Base-by-base conservation (phyloP, 257 asterid species). In the Nicotiana tabacum region DNA sequence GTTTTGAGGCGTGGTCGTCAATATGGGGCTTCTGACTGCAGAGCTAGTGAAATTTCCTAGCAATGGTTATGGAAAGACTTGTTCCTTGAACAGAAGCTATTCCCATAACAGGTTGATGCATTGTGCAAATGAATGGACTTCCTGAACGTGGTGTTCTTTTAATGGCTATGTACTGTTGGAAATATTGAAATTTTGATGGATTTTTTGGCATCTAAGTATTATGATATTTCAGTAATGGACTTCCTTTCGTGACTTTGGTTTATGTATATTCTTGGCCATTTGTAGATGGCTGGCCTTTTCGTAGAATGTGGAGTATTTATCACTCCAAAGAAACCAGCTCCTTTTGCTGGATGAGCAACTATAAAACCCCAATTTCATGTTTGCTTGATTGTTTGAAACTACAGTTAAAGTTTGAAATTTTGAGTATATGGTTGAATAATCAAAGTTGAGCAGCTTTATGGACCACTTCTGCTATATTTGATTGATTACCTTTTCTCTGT, bases 361-460 rank as follows among this genome's bases (percentile, higher is more conserved):
- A 0, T 2, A 9, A 53, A 53, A 53, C 58, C 58, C 58, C 58
- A 53, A 3, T 53, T 12, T 53, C 58, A 53, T 15, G 17, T 11
- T 2, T 53, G 58, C 58, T 53, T 53, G 58, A 53, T 53, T 13
- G 18, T 53, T 13, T 53, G 33, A 58, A 46, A 48, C 57, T 18
- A 74, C 16, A 15, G 80, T 51, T 24, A 13, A 16, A 55, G 29
- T n/a, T 72, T 74, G 80, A 15, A 29, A 32, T 3, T 51, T 27
- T 74, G 64, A 74, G 80, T 74, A 9, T 74, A 48, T 74, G 79
- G 24, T 74, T 74, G 62, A 74, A 74, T 24, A 3, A 27, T 58
- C 62, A 61, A 74, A 51, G 43, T 74, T 74, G 80, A 74, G 43
- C 43, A 27, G 24, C 43, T 74, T 74, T 51, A 74, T 48, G 62